Conservation (phyloP, 805 yeast species). For the Nakazawaea ishiwadae region DNA sequence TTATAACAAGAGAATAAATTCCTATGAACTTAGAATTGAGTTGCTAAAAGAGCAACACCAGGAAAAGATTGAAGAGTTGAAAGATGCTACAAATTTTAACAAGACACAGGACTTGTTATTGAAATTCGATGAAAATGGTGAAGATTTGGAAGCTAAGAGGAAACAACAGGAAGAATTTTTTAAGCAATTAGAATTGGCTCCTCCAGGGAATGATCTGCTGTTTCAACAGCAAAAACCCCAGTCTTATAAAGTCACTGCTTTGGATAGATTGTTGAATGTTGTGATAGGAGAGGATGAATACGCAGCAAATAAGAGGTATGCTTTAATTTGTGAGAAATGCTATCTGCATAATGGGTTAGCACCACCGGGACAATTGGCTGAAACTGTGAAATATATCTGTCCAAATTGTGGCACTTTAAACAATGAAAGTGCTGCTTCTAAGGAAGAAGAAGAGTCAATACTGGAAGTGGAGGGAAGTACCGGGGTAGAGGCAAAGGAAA, state of each 20-base stretch:
- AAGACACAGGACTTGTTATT: conserved; percentile 69
- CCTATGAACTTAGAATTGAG: conserved; percentile 16
- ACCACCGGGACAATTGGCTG: conserved; percentile 58
- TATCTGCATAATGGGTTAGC: conserved; percentile 75
- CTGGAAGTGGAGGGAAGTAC: not conserved
- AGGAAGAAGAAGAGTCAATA: not conserved
- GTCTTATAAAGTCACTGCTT: conserved; percentile 25
- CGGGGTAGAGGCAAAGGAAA: not conserved
- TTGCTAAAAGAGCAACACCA: conserved; percentile 27
- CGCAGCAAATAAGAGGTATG: conserved; percentile 56
- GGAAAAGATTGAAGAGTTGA: conserved; percentile 30
- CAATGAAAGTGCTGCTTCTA: conserved; percentile 18
- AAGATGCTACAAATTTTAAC: conserved; percentile 63
- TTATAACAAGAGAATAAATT: conserved; percentile 18
- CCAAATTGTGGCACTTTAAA: conserved; percentile 53
- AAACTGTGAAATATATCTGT: conserved; percentile 51
- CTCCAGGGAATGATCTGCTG: not conserved
- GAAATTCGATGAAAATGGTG: conserved; percentile 51
- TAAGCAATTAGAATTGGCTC: conserved; percentile 22
- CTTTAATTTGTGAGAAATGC: conserved; percentile 68
- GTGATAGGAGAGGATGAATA: conserved; percentile 63
- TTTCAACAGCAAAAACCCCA: conserved; percentile 4
- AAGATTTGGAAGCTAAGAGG: conserved; percentile 34
- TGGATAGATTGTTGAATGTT: conserved; percentile 35
- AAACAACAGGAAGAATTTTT: conserved; percentile 41